A percentile compares a stretch with the other conserved stretches of the same genome.
phyloP scores from a whole-genome alignment of 1,284 basidiomycete species.

The Tilletia caries region DNA sequence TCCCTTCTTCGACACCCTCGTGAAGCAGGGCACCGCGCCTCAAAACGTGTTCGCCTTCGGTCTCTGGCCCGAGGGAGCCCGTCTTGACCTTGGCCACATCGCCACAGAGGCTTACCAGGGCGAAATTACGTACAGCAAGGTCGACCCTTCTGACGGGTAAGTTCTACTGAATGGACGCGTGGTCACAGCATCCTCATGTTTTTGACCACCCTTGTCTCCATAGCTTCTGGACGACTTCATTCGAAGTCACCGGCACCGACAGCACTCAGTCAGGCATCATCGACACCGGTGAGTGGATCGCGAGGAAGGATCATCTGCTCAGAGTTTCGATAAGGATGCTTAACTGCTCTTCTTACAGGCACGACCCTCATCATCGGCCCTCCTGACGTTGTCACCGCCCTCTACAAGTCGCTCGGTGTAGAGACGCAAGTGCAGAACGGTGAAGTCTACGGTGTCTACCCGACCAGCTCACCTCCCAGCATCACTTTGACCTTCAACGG shows the following conservation, averaged over 20 bases:
- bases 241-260: not conserved
- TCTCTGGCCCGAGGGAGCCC: conserved; percentile 13
- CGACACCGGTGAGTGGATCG: conserved; percentile 4
- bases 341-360: not conserved
- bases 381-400: not conserved
- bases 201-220: not conserved
- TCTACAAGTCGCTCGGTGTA: conserved; percentile 15
- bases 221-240: conserved; percentile 7
- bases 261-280: conserved; percentile 16
- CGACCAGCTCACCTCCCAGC: not conserved
- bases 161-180: not conserved
- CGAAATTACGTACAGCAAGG: conserved; percentile 8
- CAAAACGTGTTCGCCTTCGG: conserved; percentile 12
- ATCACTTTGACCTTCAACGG: conserved; percentile 17
- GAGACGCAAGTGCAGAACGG: conserved; percentile 13
- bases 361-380: conserved; percentile 16
- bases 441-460: conserved; percentile 13
- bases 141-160: conserved; percentile 9
- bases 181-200: not conserved
- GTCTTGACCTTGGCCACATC: conserved; percentile 16
- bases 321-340: too few species aligned
- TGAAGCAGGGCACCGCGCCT: not conserved
- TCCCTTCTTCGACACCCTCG: conserved; percentile 18
- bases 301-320: not conserved
- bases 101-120: conserved; percentile 9